These are phyloP conservation scores for Pontederia paniculata DNA, from an alignment of 176 grass and related monocot genomes.

Conservation along the genomic window DNA sequence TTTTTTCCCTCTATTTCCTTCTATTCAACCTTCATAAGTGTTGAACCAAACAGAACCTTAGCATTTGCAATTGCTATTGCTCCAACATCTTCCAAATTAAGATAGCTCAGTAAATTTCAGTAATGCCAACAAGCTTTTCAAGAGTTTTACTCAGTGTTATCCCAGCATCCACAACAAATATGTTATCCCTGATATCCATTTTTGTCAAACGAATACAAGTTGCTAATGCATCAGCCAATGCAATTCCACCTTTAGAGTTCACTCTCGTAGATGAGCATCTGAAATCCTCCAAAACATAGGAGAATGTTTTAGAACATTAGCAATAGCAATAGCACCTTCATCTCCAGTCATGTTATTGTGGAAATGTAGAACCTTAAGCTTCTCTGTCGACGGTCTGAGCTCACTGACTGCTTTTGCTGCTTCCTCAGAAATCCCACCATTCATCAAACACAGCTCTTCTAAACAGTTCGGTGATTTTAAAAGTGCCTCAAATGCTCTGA, in stretches of 20 bases:
- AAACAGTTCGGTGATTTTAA: slow-evolving; percentile 61
- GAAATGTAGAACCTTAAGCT: slow-evolving; percentile 74
- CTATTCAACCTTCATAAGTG: too few species aligned
- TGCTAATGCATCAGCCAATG: slow-evolving; percentile 54
- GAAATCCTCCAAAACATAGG: slow-evolving; percentile 67
- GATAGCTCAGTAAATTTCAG: slow-evolving; percentile 75
- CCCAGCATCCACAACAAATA: slow-evolving; percentile 72
- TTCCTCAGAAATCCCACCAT: slow-evolving; percentile 87
- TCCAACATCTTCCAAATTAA: slow-evolving; percentile 72
- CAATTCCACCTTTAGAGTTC: slow-evolving; percentile 50
- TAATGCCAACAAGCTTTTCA: slow-evolving; percentile 38
- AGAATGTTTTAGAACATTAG: slow-evolving; percentile 54
- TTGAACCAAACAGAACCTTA: too few species aligned
- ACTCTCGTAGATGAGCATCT: slow-evolving; percentile 78
- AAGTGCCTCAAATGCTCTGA: slow-evolving; percentile 70
- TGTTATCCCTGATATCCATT: slow-evolving; percentile 71
- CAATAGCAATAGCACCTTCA: slow-evolving; percentile 60
- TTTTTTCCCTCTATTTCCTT: too few species aligned
- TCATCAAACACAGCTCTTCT: slow-evolving; percentile 87
- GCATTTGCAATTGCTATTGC: slow-evolving; percentile 31
- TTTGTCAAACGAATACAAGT: slow-evolving; percentile 56
- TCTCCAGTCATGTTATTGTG: slow-evolving; percentile 95
- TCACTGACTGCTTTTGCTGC: slow-evolving; percentile 65
- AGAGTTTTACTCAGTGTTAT: slow-evolving; percentile 60
- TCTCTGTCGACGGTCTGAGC: slow-evolving; percentile 63